Evolutionary conservation across 75 land plant species (phyloP).

Genomic region (Pinus taeda): DNA sequence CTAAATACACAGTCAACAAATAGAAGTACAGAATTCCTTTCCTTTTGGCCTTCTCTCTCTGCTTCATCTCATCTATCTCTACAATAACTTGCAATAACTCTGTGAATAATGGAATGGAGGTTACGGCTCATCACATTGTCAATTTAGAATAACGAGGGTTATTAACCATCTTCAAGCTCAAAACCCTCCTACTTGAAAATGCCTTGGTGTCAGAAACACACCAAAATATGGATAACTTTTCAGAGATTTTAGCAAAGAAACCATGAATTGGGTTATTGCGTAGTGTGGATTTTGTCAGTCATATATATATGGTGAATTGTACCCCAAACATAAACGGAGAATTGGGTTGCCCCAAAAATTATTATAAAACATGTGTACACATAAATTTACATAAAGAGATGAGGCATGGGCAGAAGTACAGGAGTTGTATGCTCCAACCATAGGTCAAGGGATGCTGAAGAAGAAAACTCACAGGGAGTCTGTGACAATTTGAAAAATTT

Average conservation of each 20-base stretch:
- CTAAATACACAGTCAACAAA: no score
- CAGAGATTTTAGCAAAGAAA: background rate
- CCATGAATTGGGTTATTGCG: background rate
- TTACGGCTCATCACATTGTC: background rate
- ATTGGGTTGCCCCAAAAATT: background rate
- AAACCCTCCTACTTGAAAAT: background rate
- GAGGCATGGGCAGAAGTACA: background rate
- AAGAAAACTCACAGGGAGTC: no score
- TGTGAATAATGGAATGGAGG: conserved; percentile 13
- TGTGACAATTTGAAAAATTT: no score
- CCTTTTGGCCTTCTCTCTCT: conserved; percentile 67
- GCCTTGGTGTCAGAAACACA: background rate
- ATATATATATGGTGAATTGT: no score
- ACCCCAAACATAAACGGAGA: background rate
- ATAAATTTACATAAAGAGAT: background rate
- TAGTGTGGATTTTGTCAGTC: background rate
- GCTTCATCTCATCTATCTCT: conserved; percentile 36
- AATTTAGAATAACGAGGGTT: background rate
- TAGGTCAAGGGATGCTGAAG: no score
- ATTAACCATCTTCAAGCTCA: background rate
- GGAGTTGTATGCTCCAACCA: no score
- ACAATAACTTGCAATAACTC: conserved; percentile 44
- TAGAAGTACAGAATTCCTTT: no score
- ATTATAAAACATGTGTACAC: background rate
- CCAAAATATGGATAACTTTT: background rate